These are phyloP conservation scores for Salvia sclarea DNA, from an alignment of 305 asterid species.

Conservation along the genomic window DNA sequence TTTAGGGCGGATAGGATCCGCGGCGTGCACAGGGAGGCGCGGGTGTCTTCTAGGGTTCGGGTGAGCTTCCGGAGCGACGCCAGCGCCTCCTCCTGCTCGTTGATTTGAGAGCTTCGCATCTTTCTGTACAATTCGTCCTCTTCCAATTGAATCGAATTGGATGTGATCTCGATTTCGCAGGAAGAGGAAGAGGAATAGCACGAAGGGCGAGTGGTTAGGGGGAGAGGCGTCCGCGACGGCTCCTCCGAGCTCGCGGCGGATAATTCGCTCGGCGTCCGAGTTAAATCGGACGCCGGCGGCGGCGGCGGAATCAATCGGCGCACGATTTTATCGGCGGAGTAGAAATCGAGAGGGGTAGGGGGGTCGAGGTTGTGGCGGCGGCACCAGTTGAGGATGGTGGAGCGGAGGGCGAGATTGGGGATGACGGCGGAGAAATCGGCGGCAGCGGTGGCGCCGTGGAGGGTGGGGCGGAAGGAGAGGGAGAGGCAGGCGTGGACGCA, in stretches of 20 bases:
- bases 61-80: conserved; percentile 64
- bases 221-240: conserved; percentile 43
- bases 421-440: conserved; percentile 70
- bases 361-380: conserved; percentile 45
- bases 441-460: conserved; percentile 46
- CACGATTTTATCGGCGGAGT: conserved; percentile 61
- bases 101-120: conserved; percentile 56
- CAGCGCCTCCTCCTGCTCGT: conserved; percentile 76
- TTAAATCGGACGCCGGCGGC: conserved; percentile 25
- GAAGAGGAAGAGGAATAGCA: conserved; percentile 74
- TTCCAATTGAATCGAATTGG: conserved; percentile 36
- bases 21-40: conserved; percentile 66
- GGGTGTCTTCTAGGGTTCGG: conserved; percentile 69
- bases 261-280: conserved; percentile 46
- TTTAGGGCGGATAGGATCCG: conserved; percentile 58
- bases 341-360: conserved; percentile 56
- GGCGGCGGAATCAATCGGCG: conserved; percentile 35
- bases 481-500: conserved; percentile 73
- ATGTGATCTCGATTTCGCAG: conserved; percentile 48
- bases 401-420: conserved; percentile 79
- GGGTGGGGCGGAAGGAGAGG: conserved; percentile 54
- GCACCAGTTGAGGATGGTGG: conserved; percentile 77
- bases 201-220: conserved; percentile 52
- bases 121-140: conserved; percentile 60
- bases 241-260: conserved; percentile 62